A percentile compares a stretch with the other conserved stretches of the same genome.
phyloP scores from a whole-genome alignment of 495 filamentous ascomycete genomes.

The Rhypophila decipiens region DNA sequence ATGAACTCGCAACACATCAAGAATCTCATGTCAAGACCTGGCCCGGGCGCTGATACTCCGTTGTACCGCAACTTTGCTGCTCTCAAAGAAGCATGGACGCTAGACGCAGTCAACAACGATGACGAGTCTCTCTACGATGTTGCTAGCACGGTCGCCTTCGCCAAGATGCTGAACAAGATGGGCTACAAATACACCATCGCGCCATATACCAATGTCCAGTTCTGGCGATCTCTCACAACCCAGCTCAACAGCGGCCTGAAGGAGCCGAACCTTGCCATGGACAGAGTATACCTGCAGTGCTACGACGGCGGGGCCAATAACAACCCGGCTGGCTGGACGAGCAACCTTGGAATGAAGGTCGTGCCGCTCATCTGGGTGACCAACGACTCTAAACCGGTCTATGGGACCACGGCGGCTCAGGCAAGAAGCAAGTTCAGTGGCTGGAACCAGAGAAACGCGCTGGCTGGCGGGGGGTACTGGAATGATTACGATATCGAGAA shows the following conservation, averaged over 20 bases:
- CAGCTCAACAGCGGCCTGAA: constrained; percentile 23
- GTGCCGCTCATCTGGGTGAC: constrained; percentile 39
- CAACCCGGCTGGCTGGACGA: constrained; percentile 30
- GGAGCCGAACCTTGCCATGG: constrained; percentile 21
- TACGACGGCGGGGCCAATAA: constrained; percentile 38
- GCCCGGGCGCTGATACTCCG: constrained; percentile 21
- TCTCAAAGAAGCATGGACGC: constrained; percentile 30
- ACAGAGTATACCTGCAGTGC: constrained; percentile 36
- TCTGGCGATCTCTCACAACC: constrained; percentile 24
- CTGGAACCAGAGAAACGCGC: constrained; percentile 23
- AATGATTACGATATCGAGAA: constrained; percentile 44
- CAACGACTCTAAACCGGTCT: constrained; percentile 37
- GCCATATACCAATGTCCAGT: constrained; percentile 32
- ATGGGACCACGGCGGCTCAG: constrained; percentile 29
- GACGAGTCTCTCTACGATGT: constrained; percentile 39
- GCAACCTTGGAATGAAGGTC: constrained; percentile 29
- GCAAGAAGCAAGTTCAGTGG: constrained; percentile 23
- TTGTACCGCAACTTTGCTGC: constrained; percentile 33
- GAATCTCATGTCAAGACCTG: constrained; percentile 28
- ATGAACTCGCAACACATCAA: constrained; percentile 37
- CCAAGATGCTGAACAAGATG: constrained; percentile 29
- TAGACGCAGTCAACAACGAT: constrained; percentile 40
- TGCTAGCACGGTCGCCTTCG: constrained; percentile 31
- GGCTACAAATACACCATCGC: constrained; percentile 36
- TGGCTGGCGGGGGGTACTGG: constrained; percentile 39